phyloP scores from a whole-genome alignment of 257 asterid genomes.

The Nicotiana tabacum region DNA sequence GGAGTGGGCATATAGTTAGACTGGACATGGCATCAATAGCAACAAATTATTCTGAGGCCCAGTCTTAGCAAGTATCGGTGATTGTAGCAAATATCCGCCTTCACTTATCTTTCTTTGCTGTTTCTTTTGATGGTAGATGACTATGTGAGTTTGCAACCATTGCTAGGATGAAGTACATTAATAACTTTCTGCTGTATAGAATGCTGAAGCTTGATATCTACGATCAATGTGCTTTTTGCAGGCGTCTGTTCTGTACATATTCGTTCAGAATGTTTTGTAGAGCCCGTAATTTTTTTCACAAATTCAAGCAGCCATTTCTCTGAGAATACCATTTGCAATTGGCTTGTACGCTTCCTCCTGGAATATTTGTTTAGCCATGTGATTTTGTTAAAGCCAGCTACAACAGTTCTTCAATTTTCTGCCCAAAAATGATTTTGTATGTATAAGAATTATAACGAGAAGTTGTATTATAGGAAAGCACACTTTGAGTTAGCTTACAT shows the following conservation, averaged over 20 bases:
- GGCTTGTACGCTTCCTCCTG: neutral
- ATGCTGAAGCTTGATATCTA: neutral
- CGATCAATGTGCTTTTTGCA: neutral
- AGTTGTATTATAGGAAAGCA: neutral
- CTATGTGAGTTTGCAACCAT: neutral
- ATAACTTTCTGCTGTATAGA: neutral
- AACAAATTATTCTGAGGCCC: no score
- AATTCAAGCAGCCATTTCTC: conserved; percentile 7
- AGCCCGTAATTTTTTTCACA: neutral
- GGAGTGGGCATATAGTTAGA: no score
- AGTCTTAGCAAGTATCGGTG: neutral
- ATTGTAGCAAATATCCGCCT: neutral
- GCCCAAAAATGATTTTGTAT: neutral
- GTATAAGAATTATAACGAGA: conserved; percentile 5
- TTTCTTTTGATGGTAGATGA: neutral
- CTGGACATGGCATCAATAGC: no score
- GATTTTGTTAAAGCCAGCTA: conserved; percentile 6
- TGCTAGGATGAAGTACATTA: neutral
- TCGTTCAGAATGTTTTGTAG: conserved; percentile 1
- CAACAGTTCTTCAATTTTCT: neutral
- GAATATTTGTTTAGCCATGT: neutral
- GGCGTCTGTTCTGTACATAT: conserved; percentile 6
- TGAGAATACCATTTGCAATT: conserved; percentile 6
- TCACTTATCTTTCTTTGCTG: neutral
- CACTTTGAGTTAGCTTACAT: neutral